Conservation (phyloP, 106 monocot genomes). For the Alisma plantagoaquatica region DNA sequence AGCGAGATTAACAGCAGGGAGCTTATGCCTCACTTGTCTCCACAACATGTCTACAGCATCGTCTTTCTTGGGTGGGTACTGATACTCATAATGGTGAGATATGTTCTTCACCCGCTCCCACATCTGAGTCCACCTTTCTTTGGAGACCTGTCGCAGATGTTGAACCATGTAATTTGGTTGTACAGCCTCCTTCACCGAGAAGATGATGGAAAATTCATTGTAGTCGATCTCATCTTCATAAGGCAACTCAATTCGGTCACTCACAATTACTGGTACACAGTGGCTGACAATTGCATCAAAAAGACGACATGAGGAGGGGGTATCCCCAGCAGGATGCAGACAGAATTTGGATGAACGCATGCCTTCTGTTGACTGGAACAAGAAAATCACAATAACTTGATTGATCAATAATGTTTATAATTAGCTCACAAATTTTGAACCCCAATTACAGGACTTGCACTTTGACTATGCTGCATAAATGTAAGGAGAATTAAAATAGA, state of each 20-base stretch:
- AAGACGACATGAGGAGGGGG: too few species aligned
- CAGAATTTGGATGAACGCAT: constrained; percentile 82
- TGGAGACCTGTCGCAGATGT: constrained; percentile 38
- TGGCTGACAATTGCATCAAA: too few species aligned
- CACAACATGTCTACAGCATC: constrained; percentile 89
- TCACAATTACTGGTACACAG: too few species aligned
- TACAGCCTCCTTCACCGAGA: constrained; percentile 53
- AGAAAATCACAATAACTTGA: too few species aligned
- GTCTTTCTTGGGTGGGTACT: constrained; percentile 34
- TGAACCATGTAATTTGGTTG: constrained; percentile 32
- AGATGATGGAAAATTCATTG: constrained; percentile 57
- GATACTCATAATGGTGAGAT: too few species aligned
- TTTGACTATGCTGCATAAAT: too few species aligned
- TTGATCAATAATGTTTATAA: too few species aligned
- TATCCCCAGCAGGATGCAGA: too few species aligned
- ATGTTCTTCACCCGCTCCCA: constrained; percentile 57
- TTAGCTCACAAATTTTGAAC: too few species aligned
- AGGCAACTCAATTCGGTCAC: too few species aligned
- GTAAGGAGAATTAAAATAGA: too few species aligned
- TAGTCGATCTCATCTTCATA: constrained; percentile 77
- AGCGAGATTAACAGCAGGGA: constrained; percentile 49
- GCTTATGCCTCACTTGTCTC: constrained; percentile 54
- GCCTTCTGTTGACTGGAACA: constrained; percentile 49
- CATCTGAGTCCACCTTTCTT: constrained; percentile 49
- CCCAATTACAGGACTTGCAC: too few species aligned